Conservation (phyloP, 2,329 filamentous ascomycete species). For the Clonostachys chloroleuca region DNA sequence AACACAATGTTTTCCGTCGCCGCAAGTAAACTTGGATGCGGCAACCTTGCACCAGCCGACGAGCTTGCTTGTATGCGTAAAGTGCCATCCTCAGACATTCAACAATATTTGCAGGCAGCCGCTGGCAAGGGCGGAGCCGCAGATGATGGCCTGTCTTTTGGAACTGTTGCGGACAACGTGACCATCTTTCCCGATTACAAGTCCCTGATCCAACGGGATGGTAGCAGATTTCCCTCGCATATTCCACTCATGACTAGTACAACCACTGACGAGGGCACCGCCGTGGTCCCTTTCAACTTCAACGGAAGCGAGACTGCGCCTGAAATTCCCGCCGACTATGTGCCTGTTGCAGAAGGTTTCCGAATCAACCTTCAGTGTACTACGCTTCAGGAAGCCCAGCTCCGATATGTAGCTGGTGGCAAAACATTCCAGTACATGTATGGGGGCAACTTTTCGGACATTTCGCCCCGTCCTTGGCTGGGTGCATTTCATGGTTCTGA, state of each 20-base stretch:
- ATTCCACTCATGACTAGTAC: background rate
- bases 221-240: background rate
- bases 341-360: too few species aligned
- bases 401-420: background rate
- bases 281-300: background rate
- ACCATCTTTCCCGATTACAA: background rate
- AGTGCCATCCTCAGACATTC: background rate
- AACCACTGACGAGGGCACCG: background rate
- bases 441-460: constrained; percentile 29
- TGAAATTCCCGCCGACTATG: too few species aligned
- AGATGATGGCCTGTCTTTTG: background rate
- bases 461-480: constrained; percentile 29
- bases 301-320: too few species aligned
- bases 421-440: constrained; percentile 33
- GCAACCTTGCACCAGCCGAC: background rate
- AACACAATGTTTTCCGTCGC: background rate
- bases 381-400: too few species aligned
- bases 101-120: too few species aligned
- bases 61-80: background rate
- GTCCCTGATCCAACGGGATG: background rate
- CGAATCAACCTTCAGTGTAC: too few species aligned
- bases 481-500: constrained; percentile 22
- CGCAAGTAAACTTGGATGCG: background rate
- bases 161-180: background rate
- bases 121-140: too few species aligned